Evolutionary conservation across 208 protist genomes (phyloP).

Genomic region (Phytomonas sp.): DNA sequence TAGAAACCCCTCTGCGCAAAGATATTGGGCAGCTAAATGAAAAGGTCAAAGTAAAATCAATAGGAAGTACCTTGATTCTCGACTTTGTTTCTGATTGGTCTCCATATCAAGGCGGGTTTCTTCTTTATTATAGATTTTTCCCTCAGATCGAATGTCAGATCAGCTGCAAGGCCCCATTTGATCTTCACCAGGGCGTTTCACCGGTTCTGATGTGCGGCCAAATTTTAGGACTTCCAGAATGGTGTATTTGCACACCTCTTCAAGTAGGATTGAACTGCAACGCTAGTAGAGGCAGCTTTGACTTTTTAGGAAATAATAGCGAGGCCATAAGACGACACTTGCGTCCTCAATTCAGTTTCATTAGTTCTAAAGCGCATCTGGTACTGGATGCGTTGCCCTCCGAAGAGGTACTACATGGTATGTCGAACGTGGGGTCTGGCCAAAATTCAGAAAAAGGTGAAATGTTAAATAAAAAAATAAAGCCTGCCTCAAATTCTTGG

Average conservation of each 20-base stretch:
- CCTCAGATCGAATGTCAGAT: neutral
- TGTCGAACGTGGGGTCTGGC: neutral
- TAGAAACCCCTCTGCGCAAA: neutral
- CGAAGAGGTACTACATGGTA: neutral
- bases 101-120: slow-evolving; percentile 28
- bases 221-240: slow-evolving; percentile 22
- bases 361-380: slow-evolving; percentile 1
- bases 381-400: neutral
- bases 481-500: neutral
- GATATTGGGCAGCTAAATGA: neutral
- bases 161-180: neutral
- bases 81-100: slow-evolving; percentile 56
- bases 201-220: slow-evolving; percentile 17
- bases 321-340: neutral
- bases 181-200: neutral
- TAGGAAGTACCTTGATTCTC: slow-evolving; percentile 21
- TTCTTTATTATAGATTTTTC: slow-evolving; percentile 52
- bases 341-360: neutral
- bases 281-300: neutral
- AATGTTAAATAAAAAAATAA: neutral
- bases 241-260: slow-evolving; percentile 30
- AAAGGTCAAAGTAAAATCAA: slow-evolving; percentile 16
- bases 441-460: neutral
- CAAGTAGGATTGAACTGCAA: slow-evolving; percentile 35
- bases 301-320: neutral